Conservation (phyloP, 345 rosid genomes). For the Bruguiera sexangula region DNA sequence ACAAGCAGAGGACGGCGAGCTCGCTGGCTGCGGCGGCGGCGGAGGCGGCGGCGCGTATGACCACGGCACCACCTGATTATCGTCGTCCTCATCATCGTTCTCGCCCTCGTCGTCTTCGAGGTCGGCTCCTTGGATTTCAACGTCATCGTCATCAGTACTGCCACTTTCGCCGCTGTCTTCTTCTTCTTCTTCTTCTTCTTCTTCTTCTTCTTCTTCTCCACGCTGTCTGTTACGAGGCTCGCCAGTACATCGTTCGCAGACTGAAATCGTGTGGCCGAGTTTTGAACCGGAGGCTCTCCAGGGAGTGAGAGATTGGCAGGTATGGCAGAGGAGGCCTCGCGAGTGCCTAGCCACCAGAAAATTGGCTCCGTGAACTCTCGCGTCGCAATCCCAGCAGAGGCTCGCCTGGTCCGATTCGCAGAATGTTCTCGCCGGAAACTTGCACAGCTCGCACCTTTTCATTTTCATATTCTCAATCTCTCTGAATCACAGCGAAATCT, state of each 20-base stretch:
- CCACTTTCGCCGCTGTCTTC: neutral
- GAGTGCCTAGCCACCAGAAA: constrained; percentile 68
- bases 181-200: neutral
- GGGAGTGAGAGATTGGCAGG: constrained; percentile 49
- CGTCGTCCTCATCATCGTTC: constrained; percentile 36
- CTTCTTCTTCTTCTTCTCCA: constrained; percentile 19
- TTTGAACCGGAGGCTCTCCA: constrained; percentile 61
- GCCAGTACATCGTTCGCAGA: constrained; percentile 40
- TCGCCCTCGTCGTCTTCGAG: constrained; percentile 5
- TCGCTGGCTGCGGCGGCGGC: constrained; percentile 33
- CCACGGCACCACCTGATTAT: constrained; percentile 64
- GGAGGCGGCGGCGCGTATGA: constrained; percentile 21
- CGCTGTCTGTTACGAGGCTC: constrained; percentile 1
- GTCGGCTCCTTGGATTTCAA: constrained; percentile 1
- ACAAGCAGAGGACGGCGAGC: constrained; percentile 31
- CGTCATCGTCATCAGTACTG: constrained; percentile 9
- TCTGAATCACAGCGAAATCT: no score
- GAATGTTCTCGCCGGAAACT: constrained; percentile 44
- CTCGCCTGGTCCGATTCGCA: constrained; percentile 70
- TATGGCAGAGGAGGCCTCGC: constrained; percentile 51
- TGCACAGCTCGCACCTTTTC: constrained; percentile 64
- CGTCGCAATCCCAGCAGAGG: constrained; percentile 73
- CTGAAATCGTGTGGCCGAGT: constrained; percentile 54
- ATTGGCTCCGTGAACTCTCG: constrained; percentile 67
- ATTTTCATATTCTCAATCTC: constrained; percentile 9